These are phyloP conservation scores for Neophaeococcomyces aloes DNA, from an alignment of 2,329 filamentous ascomycete genomes.

Conservation along the genomic window DNA sequence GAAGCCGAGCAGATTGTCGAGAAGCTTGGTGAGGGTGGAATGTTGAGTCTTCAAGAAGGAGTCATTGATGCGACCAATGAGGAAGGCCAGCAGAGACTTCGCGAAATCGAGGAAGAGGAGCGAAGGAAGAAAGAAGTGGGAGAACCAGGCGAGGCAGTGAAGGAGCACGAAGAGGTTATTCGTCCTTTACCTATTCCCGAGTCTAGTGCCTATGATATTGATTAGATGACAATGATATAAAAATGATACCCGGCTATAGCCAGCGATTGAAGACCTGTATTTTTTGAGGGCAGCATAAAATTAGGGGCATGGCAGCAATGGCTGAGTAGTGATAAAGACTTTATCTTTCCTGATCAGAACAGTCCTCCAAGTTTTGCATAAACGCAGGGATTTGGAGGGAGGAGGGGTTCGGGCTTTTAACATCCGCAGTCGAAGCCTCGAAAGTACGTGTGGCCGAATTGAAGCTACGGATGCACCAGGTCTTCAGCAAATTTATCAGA, in stretches of 20 bases:
- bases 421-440: too few relatives aligned
- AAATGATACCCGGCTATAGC: background rate
- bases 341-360: too few relatives aligned
- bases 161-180: constrained; percentile 2
- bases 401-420: too few relatives aligned
- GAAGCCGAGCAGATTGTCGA: constrained; percentile 79
- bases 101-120: constrained; percentile 58
- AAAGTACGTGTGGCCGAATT: too few relatives aligned
- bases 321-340: too few relatives aligned
- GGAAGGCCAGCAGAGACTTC: constrained; percentile 66
- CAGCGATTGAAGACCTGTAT: background rate
- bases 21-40: constrained; percentile 70
- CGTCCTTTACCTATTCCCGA: background rate
- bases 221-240: background rate
- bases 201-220: constrained; percentile 8
- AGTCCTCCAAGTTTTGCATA: too few relatives aligned
- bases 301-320: background rate
- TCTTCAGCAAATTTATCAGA: background rate
- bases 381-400: too few relatives aligned
- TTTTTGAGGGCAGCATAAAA: too few relatives aligned
- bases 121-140: constrained; percentile 21
- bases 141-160: constrained; percentile 18
- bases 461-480: background rate
- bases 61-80: constrained; percentile 93
- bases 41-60: constrained; percentile 81